Evolutionary conservation across 2,329 filamentous ascomycete genomes (phyloP).

Genomic region (Pseudocercospora fijiensis): DNA sequence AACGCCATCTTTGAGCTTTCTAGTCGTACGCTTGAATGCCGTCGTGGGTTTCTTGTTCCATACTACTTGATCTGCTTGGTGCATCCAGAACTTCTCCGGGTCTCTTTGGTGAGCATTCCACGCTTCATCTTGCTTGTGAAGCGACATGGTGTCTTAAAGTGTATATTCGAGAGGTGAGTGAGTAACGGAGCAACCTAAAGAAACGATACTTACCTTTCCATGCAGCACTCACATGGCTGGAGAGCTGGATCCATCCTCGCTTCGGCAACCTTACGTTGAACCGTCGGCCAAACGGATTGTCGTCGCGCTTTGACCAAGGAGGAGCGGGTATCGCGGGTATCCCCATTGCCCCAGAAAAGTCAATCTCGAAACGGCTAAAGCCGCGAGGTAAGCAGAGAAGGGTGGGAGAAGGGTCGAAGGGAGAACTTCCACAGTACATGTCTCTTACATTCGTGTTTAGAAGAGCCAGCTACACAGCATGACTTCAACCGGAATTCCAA

Average conservation of each 20-base stretch:
- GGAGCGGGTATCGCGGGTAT: slow-evolving; percentile 5
- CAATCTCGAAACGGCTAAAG: background rate
- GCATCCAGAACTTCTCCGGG: slow-evolving; percentile 40
- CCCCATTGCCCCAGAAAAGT: slow-evolving; percentile 3
- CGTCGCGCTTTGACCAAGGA: background rate
- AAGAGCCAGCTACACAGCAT: too few species aligned
- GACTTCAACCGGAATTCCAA: too few species aligned
- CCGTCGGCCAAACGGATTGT: background rate
- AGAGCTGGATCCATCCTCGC: background rate
- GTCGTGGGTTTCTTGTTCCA: slow-evolving; percentile 76
- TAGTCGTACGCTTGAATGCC: slow-evolving; percentile 60
- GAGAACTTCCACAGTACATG: background rate
- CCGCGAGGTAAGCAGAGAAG: background rate
- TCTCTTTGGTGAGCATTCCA: slow-evolving; percentile 37
- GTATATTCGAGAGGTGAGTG: too few species aligned
- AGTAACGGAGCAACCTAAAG: background rate
- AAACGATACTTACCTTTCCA: background rate
- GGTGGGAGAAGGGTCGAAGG: background rate
- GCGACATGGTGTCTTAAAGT: slow-evolving; percentile 5
- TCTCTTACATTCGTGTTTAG: background rate
- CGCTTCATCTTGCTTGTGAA: slow-evolving; percentile 40
- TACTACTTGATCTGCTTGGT: slow-evolving; percentile 64
- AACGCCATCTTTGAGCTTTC: slow-evolving; percentile 61
- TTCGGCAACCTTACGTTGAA: background rate
- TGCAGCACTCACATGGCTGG: background rate